Evolutionary conservation across 2,329 filamentous ascomycete species (phyloP), one percentile per base, ranked within the genome.

Genomic region (Emergomyces orientalis): DNA sequence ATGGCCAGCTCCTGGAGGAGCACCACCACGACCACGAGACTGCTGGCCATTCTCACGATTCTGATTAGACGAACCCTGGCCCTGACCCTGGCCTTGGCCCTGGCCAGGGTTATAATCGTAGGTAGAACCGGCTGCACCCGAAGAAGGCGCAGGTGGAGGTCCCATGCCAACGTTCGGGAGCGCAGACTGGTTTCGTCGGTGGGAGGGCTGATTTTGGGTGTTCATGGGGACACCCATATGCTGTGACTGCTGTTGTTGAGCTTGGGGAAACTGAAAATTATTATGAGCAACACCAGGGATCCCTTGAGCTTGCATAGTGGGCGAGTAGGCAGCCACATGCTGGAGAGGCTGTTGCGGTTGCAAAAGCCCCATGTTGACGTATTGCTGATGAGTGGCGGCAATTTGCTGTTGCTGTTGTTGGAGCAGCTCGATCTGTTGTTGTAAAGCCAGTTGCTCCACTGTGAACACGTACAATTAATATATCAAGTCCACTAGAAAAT

Each of bases 361-460:
- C 71, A 97, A 87, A 84, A 97, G 91, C 76, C 91, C 91, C 37
- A 62, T 92, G 77, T 94, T 96, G 72, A 96, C 88, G 81, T 96
- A 97, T 79, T 97, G 93, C 79, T 97, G 92, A 73, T 97, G 91
- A 67, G 91, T 94, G 70, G 91, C 91, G 78, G 95, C 90, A 73
- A 97, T 95, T 76, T 97, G 92, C 77, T 97, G 92, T 76, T 97
- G 94, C 77, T 97, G 94, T 76, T 96, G 91, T 80, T 97, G 93
- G 73, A 96, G 82, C 72, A 92, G 83, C 78, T 96, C 91, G 73
- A 96, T 96, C 79, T 96, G 91, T 80, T 96, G 91, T 80, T 95
- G 91, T 75, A 96, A 90, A 75, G 90, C 89, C 73, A 95, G 85
- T 82, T 96, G 91, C 81, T 96, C 91, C 88, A 96, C 91, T 93